These are phyloP conservation scores for Handroanthus guayacan DNA, from an alignment of 257 asterid genomes.

Conservation along the genomic window DNA sequence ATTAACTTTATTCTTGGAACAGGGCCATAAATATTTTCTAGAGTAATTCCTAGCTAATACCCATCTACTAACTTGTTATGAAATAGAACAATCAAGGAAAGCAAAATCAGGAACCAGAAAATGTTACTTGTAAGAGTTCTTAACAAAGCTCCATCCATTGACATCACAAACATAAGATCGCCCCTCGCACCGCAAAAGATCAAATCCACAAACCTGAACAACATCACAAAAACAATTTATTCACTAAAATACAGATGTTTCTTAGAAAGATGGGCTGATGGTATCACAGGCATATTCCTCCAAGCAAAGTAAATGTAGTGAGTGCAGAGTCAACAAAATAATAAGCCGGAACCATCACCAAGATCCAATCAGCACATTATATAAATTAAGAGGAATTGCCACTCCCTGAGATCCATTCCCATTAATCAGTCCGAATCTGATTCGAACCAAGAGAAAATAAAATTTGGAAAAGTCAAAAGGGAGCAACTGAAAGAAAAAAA, in stretches of 20 bases:
- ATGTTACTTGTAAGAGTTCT: constrained; percentile 86
- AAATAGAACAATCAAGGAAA: constrained; percentile 11
- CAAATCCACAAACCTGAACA: constrained; percentile 98
- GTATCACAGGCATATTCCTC: constrained; percentile 10
- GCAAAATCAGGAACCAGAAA: constrained; percentile 28
- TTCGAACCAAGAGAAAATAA: constrained; percentile 1
- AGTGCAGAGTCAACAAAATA: constrained; percentile 10
- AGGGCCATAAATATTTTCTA: constrained; percentile 8
- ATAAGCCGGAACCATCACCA: background rate
- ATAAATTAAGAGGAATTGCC: constrained; percentile 22
- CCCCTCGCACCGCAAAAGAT: constrained; percentile 96
- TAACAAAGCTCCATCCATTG: constrained; percentile 99
- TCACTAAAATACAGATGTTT: constrained; percentile 14
- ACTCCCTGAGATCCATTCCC: constrained; percentile 11
- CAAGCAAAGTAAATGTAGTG: constrained; percentile 24
- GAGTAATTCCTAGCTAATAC: constrained; percentile 4
- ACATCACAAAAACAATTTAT: constrained; percentile 17
- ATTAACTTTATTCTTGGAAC: background rate
- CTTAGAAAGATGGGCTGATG: background rate
- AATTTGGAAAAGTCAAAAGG: background rate
- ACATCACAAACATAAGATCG: constrained; percentile 97
- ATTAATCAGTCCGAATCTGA: background rate
- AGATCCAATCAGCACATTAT: constrained; percentile 17
- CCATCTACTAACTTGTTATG: constrained; percentile 1
- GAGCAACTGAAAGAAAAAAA: constrained; percentile 11